Evolutionary conservation across 2,329 filamentous ascomycete species (phyloP).

Genomic region (Claviceps digitariae): DNA sequence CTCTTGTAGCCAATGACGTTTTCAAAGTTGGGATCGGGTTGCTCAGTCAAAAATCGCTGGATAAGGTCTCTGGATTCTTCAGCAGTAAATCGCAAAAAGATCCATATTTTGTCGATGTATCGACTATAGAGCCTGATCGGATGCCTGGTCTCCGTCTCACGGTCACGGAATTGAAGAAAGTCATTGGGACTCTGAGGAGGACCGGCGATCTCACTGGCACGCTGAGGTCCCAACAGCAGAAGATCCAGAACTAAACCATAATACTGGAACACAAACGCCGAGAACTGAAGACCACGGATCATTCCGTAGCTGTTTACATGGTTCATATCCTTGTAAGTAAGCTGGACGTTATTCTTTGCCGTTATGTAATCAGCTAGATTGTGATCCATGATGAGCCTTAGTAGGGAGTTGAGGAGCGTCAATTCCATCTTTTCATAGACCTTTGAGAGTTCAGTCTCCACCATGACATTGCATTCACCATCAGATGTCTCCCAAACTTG

Average conservation of each 20-base stretch:
- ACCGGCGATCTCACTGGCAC: constrained; percentile 95
- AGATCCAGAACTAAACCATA: constrained; percentile 94
- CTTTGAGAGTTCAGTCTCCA: constrained; percentile 96
- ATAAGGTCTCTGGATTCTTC: constrained; percentile 94
- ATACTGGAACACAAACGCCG: constrained; percentile 97
- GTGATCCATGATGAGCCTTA: constrained; percentile 97
- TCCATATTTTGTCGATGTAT: constrained; percentile 98
- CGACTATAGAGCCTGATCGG: constrained; percentile 95
- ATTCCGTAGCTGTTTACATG: constrained; percentile 98
- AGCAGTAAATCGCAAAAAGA: constrained; percentile 85
- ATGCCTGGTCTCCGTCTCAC: constrained; percentile 81
- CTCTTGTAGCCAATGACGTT: constrained; percentile 99
- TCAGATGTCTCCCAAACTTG: constrained; percentile 90
- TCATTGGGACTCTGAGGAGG: constrained; percentile 91
- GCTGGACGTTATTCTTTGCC: constrained; percentile 96
- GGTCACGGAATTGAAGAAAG: constrained; percentile 92
- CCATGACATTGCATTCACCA: constrained; percentile 96
- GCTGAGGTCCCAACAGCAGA: constrained; percentile 78
- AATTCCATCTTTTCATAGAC: constrained; percentile 99
- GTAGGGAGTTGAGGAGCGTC: constrained; percentile 81
- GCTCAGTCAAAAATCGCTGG: constrained; percentile 93
- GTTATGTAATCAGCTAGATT: constrained; percentile 98
- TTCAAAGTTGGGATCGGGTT: constrained; percentile 97
- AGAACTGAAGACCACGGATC: constrained; percentile 96
- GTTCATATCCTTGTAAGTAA: constrained; percentile 99